A percentile compares a stretch with the other conserved stretches of the same genome.
These are phyloP conservation scores for Murraya koenigii DNA, from an alignment of 345 rosid species.

Conservation along the genomic window DNA sequence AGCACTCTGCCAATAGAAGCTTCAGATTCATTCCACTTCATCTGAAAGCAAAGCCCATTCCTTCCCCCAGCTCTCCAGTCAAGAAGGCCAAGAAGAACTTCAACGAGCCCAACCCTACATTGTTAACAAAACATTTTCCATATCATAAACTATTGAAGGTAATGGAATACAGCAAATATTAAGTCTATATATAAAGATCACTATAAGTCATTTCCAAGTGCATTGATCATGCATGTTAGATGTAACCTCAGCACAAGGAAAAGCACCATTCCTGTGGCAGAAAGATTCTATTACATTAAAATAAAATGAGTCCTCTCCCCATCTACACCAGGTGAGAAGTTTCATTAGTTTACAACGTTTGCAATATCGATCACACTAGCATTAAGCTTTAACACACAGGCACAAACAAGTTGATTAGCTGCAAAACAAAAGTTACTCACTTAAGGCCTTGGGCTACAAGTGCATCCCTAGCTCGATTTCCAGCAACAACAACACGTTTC, in stretches of 20 bases:
- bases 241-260: background rate
- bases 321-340: background rate
- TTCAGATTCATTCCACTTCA: slow-evolving; percentile 99
- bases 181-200: background rate
- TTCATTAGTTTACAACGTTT: background rate
- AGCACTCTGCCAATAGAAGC: slow-evolving; percentile 97
- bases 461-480: slow-evolving; percentile 98
- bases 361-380: background rate
- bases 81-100: slow-evolving; percentile 93
- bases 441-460: slow-evolving; percentile 98
- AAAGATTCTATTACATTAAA: background rate
- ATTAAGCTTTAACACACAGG: background rate
- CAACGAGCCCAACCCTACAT: slow-evolving; percentile 91
- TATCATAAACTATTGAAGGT: slow-evolving; percentile 10
- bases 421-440: slow-evolving; percentile 32
- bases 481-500: slow-evolving; percentile 94
- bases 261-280: background rate
- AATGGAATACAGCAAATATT: background rate
- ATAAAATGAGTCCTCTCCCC: background rate
- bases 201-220: background rate
- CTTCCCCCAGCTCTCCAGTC: slow-evolving; percentile 98
- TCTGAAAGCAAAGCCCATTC: slow-evolving; percentile 78
- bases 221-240: background rate
- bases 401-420: background rate
- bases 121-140: slow-evolving; percentile 1